Conservation (phyloP, 257 asterid genomes). For the Solanum piurae region DNA sequence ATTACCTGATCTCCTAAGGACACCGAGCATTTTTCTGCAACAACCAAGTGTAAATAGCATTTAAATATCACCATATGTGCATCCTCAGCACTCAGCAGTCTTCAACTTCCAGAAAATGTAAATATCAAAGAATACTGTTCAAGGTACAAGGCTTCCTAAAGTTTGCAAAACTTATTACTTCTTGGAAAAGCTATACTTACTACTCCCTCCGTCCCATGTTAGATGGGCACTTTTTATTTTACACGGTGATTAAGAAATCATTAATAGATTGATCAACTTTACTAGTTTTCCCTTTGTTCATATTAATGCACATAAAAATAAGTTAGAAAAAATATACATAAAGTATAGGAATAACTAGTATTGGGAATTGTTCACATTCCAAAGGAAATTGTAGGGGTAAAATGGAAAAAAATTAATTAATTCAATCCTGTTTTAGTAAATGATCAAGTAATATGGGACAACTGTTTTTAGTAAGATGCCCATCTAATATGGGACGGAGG, state of each 20-base stretch:
- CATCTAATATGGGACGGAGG: neutral
- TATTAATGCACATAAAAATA: neutral
- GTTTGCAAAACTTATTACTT: neutral
- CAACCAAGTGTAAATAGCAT: neutral
- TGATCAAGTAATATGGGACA: neutral
- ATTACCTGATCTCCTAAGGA: neutral
- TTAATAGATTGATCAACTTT: neutral
- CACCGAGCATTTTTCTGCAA: slow-evolving; percentile 2
- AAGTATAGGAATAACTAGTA: neutral
- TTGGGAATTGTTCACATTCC: neutral
- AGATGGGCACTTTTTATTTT: neutral
- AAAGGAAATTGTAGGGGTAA: neutral
- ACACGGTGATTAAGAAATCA: neutral
- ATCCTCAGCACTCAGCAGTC: neutral
- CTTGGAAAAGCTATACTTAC: neutral
- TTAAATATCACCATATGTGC: neutral
- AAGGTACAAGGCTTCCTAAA: neutral
- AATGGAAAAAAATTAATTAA: neutral
- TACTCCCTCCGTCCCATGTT: neutral
- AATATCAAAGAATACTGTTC: neutral
- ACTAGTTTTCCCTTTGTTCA: neutral
- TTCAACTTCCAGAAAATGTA: neutral
- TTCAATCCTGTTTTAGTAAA: neutral
- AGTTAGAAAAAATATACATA: neutral
- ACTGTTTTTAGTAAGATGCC: neutral